A percentile compares a stretch with the other conserved stretches of the same genome.
Evolutionary conservation across 306 rosid species (phyloP).

Genomic region (Castanea sativa): DNA sequence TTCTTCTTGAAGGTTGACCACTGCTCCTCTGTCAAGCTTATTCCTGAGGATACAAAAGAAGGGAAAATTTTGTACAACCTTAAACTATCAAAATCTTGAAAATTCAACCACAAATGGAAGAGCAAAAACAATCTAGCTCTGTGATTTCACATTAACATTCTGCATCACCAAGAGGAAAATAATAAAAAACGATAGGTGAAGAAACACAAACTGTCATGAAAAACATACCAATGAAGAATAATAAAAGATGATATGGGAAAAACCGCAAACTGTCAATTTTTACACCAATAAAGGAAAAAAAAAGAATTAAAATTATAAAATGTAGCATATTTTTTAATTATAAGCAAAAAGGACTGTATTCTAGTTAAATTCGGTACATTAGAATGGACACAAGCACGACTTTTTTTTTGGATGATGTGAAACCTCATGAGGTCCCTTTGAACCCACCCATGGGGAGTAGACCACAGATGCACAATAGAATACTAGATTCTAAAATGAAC

Average conservation of each 20-base stretch:
- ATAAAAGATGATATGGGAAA: not conserved
- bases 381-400: not conserved
- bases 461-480: no score
- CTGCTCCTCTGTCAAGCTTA: slow-evolving; percentile 89
- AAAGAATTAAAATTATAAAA: no score
- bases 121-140: not conserved
- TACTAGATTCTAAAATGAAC: no score
- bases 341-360: no score
- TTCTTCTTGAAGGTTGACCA: slow-evolving; percentile 73
- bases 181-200: no score
- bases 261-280: not conserved
- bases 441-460: no score
- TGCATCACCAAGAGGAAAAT: not conserved
- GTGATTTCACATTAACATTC: not conserved
- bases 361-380: not conserved
- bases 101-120: not conserved
- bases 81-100: not conserved
- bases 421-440: no score
- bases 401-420: no score
- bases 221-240: no score
- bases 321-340: no score
- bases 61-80: not conserved
- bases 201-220: no score
- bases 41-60: slow-evolving; percentile 58
- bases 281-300: no score